Evolutionary conservation across 139 green algal species (phyloP), one percentile per base, ranked within the genome.

Genomic region (Chlamydomonas sp.): DNA sequence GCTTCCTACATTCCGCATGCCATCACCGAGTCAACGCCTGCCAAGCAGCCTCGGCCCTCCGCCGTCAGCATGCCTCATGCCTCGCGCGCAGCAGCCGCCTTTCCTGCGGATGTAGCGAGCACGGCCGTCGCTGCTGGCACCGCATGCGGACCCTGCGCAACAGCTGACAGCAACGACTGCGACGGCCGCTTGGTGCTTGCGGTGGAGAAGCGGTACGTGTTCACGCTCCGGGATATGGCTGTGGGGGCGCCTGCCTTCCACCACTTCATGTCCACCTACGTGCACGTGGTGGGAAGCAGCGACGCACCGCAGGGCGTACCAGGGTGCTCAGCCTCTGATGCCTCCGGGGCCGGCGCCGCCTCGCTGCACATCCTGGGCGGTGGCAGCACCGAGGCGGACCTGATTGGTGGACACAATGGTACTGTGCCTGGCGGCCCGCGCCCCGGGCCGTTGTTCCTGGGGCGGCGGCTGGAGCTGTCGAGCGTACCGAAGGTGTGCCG

Each of bases 131-230:
- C 2, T 77, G 17, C 17, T 15, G n/a, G 59, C 59, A 69, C 14
- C 20, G 66, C 57, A 77, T 1, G 31, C 62, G 63, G 62, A 61
- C n/a, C 15, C 15, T 68, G 67, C 66, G 12, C 9, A 66, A 14
- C 4, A 80, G 59, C 58, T 18, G 10, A 71, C 12, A 10, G 79
- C 64, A 77, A 60, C 60, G 74, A 85, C 59, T 63, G 8, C 6
- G 62, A 49, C n/a, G 79, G 79, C 4, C 61, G 66, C 31, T 62
- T 91, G 10, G 5, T 91, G 16, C 62, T 93, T n/a, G 80, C 79
- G 1, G 14, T 85, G 68, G 90, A 93, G 84, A 88, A 83, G 84
- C 90, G 90, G 2, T 80, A 67, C 63, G 74, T 79, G 5, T 93
- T 93, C 68, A 89, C 84, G 18, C 14, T 91, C 57, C 62, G 64